phyloP scores from a whole-genome alignment of 768 basidiomycete genomes.

The Boletus patriciae region DNA sequence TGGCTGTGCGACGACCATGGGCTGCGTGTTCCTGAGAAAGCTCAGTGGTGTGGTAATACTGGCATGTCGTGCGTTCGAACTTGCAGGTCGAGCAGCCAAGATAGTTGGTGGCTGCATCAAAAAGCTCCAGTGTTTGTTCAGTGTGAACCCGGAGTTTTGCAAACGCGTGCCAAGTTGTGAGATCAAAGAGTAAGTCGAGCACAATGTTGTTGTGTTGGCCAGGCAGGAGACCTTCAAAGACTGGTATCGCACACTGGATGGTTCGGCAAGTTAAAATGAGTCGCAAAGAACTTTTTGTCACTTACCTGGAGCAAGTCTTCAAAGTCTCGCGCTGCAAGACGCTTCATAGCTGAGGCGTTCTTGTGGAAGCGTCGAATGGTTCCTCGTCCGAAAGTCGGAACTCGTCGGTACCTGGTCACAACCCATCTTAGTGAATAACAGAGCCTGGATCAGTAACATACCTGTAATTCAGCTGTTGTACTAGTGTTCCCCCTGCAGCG shows the following conservation, averaged over 20 bases:
- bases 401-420: constrained; percentile 30
- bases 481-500: neutral
- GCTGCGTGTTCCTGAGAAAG: constrained; percentile 13
- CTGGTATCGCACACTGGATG: constrained; percentile 12
- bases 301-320: constrained; percentile 39
- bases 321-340: constrained; percentile 38
- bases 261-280: neutral
- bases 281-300: neutral
- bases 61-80: constrained; percentile 25
- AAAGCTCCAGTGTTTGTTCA: constrained; percentile 1
- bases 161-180: constrained; percentile 20
- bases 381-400: constrained; percentile 35
- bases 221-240: constrained; percentile 16
- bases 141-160: constrained; percentile 21
- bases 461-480: constrained; percentile 25
- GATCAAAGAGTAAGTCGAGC: constrained; percentile 14
- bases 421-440: neutral
- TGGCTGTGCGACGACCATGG: neutral
- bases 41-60: constrained; percentile 22
- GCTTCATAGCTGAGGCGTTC: constrained; percentile 37
- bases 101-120: constrained; percentile 1
- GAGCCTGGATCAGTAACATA: constrained; percentile 5
- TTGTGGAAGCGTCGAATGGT: constrained; percentile 34
- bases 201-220: constrained; percentile 9
- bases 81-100: constrained; percentile 19